Evolutionary conservation across 2,329 filamentous ascomycete species (phyloP).

Genomic region (Claviceps capensis): DNA sequence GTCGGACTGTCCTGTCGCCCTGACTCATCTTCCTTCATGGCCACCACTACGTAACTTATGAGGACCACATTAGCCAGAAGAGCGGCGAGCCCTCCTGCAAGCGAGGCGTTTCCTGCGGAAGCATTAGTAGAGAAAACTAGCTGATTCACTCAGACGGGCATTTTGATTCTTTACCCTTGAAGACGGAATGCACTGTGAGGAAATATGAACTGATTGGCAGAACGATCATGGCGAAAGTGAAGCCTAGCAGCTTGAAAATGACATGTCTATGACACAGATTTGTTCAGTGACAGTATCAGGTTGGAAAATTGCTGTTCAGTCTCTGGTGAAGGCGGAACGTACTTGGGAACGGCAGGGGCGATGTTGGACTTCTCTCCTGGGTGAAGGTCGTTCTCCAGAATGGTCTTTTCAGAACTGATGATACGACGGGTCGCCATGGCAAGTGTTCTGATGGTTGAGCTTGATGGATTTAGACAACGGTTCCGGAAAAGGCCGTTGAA

Average conservation of each 20-base stretch:
- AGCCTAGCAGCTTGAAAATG: constrained; percentile 78
- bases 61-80: constrained; percentile 85
- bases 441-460: neutral
- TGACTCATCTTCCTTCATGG: constrained; percentile 69
- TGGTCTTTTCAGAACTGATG: constrained; percentile 49
- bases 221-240: constrained; percentile 83
- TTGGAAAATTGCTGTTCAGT: neutral
- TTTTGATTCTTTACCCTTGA: constrained; percentile 45
- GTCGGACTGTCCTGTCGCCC: constrained; percentile 28
- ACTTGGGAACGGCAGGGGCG: constrained; percentile 73
- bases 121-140: neutral
- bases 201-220: constrained; percentile 86
- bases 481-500: neutral
- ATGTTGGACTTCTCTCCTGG: constrained; percentile 52
- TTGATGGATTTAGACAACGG: neutral
- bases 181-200: constrained; percentile 59
- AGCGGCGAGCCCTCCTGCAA: constrained; percentile 72
- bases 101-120: constrained; percentile 67
- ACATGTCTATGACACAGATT: constrained; percentile 44
- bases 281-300: too few relatives aligned
- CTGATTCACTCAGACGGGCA: neutral
- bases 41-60: constrained; percentile 80
- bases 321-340: constrained; percentile 7
- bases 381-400: constrained; percentile 45
- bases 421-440: constrained; percentile 60